phyloP scores from a whole-genome alignment of 2,329 filamentous ascomycete species.

The Chaetomium sp. region DNA sequence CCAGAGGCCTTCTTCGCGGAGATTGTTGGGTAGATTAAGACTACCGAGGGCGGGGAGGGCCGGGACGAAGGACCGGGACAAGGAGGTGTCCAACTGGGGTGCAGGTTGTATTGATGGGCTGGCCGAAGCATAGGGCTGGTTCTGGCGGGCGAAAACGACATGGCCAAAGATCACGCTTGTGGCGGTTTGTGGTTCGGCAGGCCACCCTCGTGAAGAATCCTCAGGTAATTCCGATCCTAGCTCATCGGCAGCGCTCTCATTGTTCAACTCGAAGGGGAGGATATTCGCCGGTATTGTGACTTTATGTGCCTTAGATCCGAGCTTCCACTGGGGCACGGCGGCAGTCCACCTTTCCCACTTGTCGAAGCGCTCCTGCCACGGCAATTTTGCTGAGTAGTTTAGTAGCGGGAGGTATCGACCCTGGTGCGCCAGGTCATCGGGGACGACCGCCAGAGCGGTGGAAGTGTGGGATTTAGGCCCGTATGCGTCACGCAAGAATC shows the following conservation, averaged over 20 bases:
- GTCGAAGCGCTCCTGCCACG: constrained; percentile 43
- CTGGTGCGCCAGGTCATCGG: constrained; percentile 18
- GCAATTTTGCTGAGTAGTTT: constrained; percentile 38
- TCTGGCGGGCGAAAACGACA: constrained; percentile 45
- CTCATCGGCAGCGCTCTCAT: not conserved
- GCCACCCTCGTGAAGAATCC: constrained; percentile 25
- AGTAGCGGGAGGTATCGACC: constrained; percentile 41
- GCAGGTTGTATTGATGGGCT: constrained; percentile 22
- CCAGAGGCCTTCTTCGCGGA: constrained; percentile 35
- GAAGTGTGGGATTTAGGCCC: constrained; percentile 31
- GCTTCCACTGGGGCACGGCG: constrained; percentile 13
- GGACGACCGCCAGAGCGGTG: constrained; percentile 30
- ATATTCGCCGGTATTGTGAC: constrained; percentile 19
- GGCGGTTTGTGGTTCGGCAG: constrained; percentile 29
- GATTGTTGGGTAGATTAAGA: constrained; percentile 45
- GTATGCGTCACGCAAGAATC: constrained; percentile 47
- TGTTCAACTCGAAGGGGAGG: constrained; percentile 31
- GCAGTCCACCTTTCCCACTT: constrained; percentile 42
- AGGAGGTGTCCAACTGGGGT: constrained; percentile 28
- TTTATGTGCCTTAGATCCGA: not conserved
- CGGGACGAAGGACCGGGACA: constrained; percentile 48
- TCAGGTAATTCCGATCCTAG: not conserved
- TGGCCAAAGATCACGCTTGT: constrained; percentile 55
- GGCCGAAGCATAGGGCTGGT: not conserved
- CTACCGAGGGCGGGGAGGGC: constrained; percentile 51